Evolutionary conservation across 2,329 filamentous ascomycete genomes (phyloP), one percentile per base, ranked within the genome.

Genomic region (Dichotomopilus funicola): DNA sequence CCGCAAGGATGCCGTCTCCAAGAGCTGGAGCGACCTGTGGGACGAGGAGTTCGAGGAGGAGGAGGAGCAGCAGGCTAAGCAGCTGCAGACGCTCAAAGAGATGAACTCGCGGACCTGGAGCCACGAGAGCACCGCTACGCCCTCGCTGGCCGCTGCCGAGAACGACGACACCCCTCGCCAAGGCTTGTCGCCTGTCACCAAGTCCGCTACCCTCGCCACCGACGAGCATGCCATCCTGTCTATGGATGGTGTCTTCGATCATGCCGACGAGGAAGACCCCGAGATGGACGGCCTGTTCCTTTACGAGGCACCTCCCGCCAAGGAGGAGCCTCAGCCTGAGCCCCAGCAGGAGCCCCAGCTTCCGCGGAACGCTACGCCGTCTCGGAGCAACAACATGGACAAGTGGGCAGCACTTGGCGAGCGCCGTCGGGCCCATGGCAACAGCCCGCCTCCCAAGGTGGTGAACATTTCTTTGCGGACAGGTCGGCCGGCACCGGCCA

Each of bases 11-110:
- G 77, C 81, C 48, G 89, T 95, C 48, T 96, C 94, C 55, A 97
- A 97, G 86, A 97, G 94, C 77, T 99, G 94, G 94, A 96, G 91
- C 67, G 94, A 99, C 70, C 84, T 97, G 71, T 96, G 91, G 87
- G 92, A 97, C 57, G 92, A 97, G 70, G 92, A 97, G 53, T 75
- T 78, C 46, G 91, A 94, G 66, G 85, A 88, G 61, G 84, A 87
- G 60, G 82, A 88, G 63, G 82, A 86, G 19, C 19, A 27, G 66
- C 79, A 79, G 59, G 73, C 74, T 57, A 80, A 80, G 61, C 81
- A 86, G 68, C 74, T 82, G 54, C 72, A 79, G 58, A 75, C 75
- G 5, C 73, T 87, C 33, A 81, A 86, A 71, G 75, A 84, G 68
- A 78, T 87, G 65, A 89, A 90, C 68, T 82, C 86, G 54, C 80